Evolutionary conservation across 148 eudicot genomes (phyloP).

Genomic region (Agrostemma githago): DNA sequence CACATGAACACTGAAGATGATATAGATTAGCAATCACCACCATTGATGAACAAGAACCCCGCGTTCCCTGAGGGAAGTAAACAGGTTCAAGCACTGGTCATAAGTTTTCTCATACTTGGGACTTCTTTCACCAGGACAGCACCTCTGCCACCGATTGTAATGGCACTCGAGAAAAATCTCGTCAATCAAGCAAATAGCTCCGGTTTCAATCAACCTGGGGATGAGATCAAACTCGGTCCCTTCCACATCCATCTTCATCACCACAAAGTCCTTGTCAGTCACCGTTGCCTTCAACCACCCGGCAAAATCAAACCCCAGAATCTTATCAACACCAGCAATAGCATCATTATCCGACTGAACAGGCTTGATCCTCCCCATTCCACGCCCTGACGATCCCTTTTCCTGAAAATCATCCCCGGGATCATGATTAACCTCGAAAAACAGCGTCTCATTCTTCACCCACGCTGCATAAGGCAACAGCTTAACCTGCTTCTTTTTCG

Average conservation of each 20-base stretch:
- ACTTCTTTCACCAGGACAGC: conserved; percentile 85
- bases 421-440: conserved; percentile 78
- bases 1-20: conserved; percentile 11
- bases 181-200: conserved; percentile 91
- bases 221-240: conserved; percentile 90
- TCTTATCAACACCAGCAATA: conserved; percentile 46
- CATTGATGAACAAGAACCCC: conserved; percentile 98
- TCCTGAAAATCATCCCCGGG: conserved; percentile 55
- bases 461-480: conserved; percentile 91
- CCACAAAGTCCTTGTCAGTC: conserved; percentile 69
- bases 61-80: conserved; percentile 64
- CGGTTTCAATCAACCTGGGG: conserved; percentile 76
- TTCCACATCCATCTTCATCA: conserved; percentile 98
- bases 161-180: conserved; percentile 95
- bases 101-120: conserved; percentile 78
- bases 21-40: conserved; percentile 53
- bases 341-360: conserved; percentile 39
- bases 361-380: conserved; percentile 86
- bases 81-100: conserved; percentile 68
- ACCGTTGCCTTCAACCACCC: conserved; percentile 80
- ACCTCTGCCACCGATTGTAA: conserved; percentile 90
- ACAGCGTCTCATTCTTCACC: conserved; percentile 82
- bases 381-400: conserved; percentile 50
- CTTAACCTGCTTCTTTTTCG: conserved; percentile 65
- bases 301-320: conserved; percentile 84